Evolutionary conservation across 2,329 filamentous ascomycete genomes (phyloP), one percentile per base, ranked within the genome.

Genomic region (Sphaerulina musiva): DNA sequence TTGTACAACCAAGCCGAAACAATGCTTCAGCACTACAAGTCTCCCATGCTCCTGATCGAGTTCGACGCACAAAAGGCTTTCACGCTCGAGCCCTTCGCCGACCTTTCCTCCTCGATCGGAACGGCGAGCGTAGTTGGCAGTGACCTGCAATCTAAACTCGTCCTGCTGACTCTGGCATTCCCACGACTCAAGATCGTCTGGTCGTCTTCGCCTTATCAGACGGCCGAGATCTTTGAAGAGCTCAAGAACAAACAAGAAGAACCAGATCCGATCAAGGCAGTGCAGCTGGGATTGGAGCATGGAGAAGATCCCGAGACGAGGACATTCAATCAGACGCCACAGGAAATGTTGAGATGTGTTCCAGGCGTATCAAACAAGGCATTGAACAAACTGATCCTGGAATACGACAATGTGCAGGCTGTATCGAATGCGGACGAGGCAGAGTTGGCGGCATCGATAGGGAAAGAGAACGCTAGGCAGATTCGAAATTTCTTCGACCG

Each of bases 1-100:
- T 80, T 98, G 11, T 98, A 89, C 75, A 88, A 83, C 63, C 93
- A 98, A 75, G 86, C 87, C 40, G 92, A 97, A 72, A 84, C 87
- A 46, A 97, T 98, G 92, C 86, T 95, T 55, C 83, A 89, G 69
- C 85, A 97, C 73, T 98, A 98, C 80, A 86, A 86, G 66, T 84
- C 74, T 61, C 86, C 90, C 0, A 88, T 97, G 81, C 82, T 98
- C 6, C 81, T 98, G 43, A 97, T 98, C 66, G 93, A 98, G 71
- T 98, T 98, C 70, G 91, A 96, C 69, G 87, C 95, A 68, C 92
- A 95, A 74, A 96, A 95, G 70, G 92, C 89, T 3, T 98, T 98
- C 71, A 97, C 91, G 0, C 83, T 98, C 12, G 93, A 78, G 50
- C 76, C 76, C 0, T 79, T 79, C 56, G 72, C 75, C 1, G 76